Evolutionary conservation across 2,329 filamentous ascomycete species (phyloP).

Genomic region (Biscogniauxia sp.): DNA sequence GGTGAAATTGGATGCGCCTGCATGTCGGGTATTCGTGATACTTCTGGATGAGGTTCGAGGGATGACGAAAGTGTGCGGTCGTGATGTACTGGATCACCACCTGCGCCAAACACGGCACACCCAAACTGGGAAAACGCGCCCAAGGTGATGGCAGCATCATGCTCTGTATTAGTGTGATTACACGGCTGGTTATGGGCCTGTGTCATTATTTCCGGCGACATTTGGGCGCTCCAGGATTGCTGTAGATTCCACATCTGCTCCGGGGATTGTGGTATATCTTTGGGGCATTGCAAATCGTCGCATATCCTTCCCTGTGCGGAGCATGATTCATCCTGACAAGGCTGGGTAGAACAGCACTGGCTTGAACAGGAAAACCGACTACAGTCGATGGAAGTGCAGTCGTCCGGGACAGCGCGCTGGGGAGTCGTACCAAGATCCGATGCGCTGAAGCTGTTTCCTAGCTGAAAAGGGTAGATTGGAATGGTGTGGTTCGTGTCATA

Average conservation of each 20-base stretch:
- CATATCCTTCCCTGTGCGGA: slow-evolving; percentile 27
- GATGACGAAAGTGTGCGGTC: slow-evolving; percentile 9
- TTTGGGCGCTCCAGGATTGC: slow-evolving; percentile 13
- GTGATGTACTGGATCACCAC: slow-evolving; percentile 11
- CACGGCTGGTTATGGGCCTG: slow-evolving; percentile 15
- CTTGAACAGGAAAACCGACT: slow-evolving; percentile 3
- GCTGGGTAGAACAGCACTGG: slow-evolving; percentile 5
- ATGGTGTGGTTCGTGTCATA: slow-evolving; percentile 4
- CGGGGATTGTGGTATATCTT: slow-evolving; percentile 10
- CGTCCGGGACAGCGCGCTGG: not conserved
- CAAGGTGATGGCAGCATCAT: slow-evolving; percentile 29
- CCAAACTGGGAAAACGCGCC: slow-evolving; percentile 13
- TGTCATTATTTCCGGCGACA: slow-evolving; percentile 8
- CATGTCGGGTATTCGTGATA: slow-evolving; percentile 6
- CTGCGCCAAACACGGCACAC: slow-evolving; percentile 11
- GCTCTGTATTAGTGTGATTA: slow-evolving; percentile 31
- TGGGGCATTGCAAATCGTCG: slow-evolving; percentile 26
- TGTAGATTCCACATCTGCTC: slow-evolving; percentile 17
- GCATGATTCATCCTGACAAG: slow-evolving; percentile 30
- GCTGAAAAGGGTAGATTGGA: not conserved
- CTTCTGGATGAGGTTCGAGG: slow-evolving; percentile 7
- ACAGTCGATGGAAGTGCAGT: not conserved
- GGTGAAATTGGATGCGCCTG: not conserved
- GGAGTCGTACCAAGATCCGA: slow-evolving; percentile 1
- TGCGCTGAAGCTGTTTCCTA: slow-evolving; percentile 4